A percentile compares a stretch with the other conserved stretches of the same genome.
Evolutionary conservation across 148 eudicot genomes (phyloP).

Genomic region (Fagopyrum esculentum): DNA sequence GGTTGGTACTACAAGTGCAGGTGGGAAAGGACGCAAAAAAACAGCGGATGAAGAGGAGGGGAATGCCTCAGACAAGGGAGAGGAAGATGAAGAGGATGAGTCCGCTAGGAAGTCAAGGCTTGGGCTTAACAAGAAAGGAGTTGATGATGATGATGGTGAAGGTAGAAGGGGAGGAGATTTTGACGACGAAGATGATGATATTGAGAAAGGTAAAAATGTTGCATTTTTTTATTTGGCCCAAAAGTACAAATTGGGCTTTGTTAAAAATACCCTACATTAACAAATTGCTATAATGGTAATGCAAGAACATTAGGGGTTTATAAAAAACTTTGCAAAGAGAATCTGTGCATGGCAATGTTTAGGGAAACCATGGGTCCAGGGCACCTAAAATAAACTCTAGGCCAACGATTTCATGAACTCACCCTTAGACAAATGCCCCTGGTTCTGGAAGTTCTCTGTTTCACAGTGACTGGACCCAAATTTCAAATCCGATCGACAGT

Average conservation of each 20-base stretch:
- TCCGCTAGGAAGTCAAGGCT: slow-evolving; percentile 49
- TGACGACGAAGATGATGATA: slow-evolving; percentile 82
- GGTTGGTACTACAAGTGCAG: slow-evolving; percentile 41
- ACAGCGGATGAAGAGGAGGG: slow-evolving; percentile 57
- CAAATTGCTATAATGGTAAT: not conserved
- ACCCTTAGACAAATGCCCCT: too few relatives aligned
- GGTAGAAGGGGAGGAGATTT: slow-evolving; percentile 78
- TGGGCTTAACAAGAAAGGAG: slow-evolving; percentile 49
- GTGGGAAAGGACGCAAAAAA: slow-evolving; percentile 61
- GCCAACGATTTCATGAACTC: too few relatives aligned
- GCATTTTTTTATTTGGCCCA: not conserved
- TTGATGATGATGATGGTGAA: slow-evolving; percentile 76
- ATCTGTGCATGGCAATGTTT: too few relatives aligned
- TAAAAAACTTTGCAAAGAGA: not conserved
- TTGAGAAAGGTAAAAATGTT: slow-evolving; percentile 68
- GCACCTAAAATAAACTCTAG: too few relatives aligned
- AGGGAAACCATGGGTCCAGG: too few relatives aligned
- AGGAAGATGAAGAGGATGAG: slow-evolving; percentile 83
- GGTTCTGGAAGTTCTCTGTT: not conserved
- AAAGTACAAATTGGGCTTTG: not conserved
- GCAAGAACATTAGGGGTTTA: not conserved
- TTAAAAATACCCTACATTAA: not conserved
- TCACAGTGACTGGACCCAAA: not conserved
- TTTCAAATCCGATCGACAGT: not conserved
- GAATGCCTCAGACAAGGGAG: slow-evolving; percentile 72